Conservation (phyloP, 192 early-diverging fungal species). For the Lunasporangiospora selenospora region DNA sequence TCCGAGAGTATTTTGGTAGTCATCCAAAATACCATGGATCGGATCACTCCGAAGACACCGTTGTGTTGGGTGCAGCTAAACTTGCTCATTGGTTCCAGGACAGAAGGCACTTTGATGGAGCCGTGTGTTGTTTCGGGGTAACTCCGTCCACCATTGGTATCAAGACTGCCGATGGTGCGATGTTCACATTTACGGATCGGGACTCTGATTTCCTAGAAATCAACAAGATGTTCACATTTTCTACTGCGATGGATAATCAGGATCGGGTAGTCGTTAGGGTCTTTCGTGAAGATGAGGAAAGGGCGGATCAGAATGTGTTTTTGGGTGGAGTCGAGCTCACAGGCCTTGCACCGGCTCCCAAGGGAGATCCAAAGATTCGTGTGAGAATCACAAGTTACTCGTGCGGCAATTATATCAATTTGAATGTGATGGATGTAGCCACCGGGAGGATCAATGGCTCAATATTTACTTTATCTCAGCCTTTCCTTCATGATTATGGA, state of each 20-base stretch:
- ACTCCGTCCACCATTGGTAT: conserved; percentile 95
- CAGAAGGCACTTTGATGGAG: conserved; percentile 31
- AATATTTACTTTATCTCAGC: background rate
- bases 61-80: conserved; percentile 85
- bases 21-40: conserved; percentile 85
- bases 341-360: conserved; percentile 89
- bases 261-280: conserved; percentile 92
- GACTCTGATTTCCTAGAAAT: conserved; percentile 92
- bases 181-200: conserved; percentile 87
- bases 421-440: conserved; percentile 1
- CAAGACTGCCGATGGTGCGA: conserved; percentile 92
- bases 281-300: conserved; percentile 93
- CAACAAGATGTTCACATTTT: conserved; percentile 95
- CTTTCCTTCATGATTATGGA: background rate
- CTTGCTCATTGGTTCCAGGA: conserved; percentile 53
- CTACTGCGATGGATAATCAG: conserved; percentile 93
- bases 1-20: conserved; percentile 84
- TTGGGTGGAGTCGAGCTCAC: conserved; percentile 79
- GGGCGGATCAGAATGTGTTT: conserved; percentile 89
- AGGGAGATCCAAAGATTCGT: conserved; percentile 91
- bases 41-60: conserved; percentile 82
- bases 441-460: background rate
- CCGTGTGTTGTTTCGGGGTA: conserved; percentile 56
- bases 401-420: conserved; percentile 58
- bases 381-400: conserved; percentile 94